phyloP scores from a whole-genome alignment of 116 monocot genomes.

The Phalaenopsis hybrid region DNA sequence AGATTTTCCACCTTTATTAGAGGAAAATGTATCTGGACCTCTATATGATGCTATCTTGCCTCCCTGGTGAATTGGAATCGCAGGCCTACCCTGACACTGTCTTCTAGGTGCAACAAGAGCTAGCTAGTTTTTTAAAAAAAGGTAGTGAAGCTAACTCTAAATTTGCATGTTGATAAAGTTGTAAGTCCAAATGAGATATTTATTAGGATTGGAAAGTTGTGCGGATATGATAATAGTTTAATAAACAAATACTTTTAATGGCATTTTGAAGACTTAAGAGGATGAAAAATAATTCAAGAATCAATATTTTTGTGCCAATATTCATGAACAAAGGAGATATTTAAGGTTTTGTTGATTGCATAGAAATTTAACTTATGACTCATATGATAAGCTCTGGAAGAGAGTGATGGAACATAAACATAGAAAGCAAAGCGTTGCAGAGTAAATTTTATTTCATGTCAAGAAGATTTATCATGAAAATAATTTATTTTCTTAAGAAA shows the following conservation, averaged over 20 bases:
- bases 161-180: background rate
- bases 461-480: background rate
- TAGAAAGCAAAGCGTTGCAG: background rate
- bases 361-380: background rate
- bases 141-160: background rate
- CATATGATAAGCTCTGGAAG: background rate
- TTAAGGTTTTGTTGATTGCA: background rate
- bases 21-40: too few species aligned
- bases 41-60: too few species aligned
- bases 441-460: background rate
- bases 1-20: too few species aligned
- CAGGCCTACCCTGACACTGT: too few species aligned
- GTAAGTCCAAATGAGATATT: background rate
- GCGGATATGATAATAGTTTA: background rate
- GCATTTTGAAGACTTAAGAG: background rate
- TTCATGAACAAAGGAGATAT: background rate
- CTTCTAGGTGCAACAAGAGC: too few species aligned
- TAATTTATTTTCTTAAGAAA: background rate
- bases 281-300: background rate
- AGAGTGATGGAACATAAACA: background rate
- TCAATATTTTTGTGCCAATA: background rate
- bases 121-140: too few species aligned
- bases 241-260: background rate
- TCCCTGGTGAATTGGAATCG: too few species aligned
- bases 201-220: background rate